Base-by-base conservation (phyloP, 2,329 filamentous ascomycete species). In the Arthrocladium fulminans region DNA sequence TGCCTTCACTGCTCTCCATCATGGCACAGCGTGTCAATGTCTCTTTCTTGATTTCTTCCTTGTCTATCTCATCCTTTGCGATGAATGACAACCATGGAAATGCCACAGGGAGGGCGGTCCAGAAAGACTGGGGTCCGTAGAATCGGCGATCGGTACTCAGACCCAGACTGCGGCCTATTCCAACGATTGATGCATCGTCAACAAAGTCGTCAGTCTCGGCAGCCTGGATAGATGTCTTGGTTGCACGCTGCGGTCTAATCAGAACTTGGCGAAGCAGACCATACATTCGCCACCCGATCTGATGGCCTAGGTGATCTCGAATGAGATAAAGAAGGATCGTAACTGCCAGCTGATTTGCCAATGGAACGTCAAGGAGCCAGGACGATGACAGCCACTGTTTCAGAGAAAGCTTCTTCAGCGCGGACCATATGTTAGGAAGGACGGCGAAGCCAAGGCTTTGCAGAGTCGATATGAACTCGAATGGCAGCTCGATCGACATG, bases 221-320 rank as follows among this genome's bases (percentile, higher is more conserved):
- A 32, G 47, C 51, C 32, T 49, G 48, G 10, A 53, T 41, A 3
- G 55, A 59, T 9, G 53, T 34, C 19, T 39, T 48, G 37, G 56
- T 54, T 13, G 57, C 51, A 25, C 50, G 39, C 24, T 52, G 49
- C 13, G 57, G 57, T 34, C 53, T 52, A 22, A 48, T 39, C 9
- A 54, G 27, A 3, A 54, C 23, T 24, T 57, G 46, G 17, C 50
- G 47, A 7, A 55, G 27, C 7, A 54, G 24, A 10, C 34, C 41
- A 44, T 54, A 52, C 15, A 57, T 17, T 27, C 43, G 45, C 24
- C 40, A 46, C 9, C 45, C 25, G n/a, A 48, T 25, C 25, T 48
- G 37, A 32, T 24, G 20, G 12, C 35, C 23, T 12, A 48, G 22
- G 22, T 41, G 34, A 24, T 42, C 35, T 17, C 38, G 37, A 24